Conservation (phyloP, 2,329 filamentous ascomycete species). For the Phoma sp. region DNA sequence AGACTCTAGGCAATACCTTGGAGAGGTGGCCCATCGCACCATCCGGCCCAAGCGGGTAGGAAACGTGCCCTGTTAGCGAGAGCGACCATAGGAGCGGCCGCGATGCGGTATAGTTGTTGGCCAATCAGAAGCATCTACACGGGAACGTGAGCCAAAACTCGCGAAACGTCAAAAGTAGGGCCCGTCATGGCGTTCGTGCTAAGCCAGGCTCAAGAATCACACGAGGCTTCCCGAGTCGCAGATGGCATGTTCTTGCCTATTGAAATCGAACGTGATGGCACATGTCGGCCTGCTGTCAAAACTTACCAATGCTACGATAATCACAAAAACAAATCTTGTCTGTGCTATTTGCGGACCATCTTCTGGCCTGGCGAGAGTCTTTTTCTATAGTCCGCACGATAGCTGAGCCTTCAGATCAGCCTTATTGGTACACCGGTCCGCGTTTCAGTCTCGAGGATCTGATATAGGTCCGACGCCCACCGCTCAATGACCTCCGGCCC, state of each 20-base stretch:
- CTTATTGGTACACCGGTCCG: background rate
- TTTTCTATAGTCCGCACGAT: background rate
- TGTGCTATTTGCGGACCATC: background rate
- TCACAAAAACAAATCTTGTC: background rate
- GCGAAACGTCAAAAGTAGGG: slow-evolving; percentile 19
- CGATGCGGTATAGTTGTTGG: background rate
- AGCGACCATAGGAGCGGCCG: slow-evolving; percentile 18
- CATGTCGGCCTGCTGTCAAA: slow-evolving; percentile 1
- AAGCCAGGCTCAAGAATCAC: slow-evolving; percentile 19
- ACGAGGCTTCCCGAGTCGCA: slow-evolving; percentile 8
- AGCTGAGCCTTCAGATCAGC: slow-evolving; percentile 3
- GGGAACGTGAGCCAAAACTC: slow-evolving; percentile 27
- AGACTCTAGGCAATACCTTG: slow-evolving; percentile 4
- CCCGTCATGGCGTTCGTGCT: slow-evolving; percentile 22
- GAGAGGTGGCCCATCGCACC: background rate
- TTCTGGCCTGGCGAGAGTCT: background rate
- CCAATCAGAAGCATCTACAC: slow-evolving; percentile 26
- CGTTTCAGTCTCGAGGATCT: slow-evolving; percentile 7
- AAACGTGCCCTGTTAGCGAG: slow-evolving; percentile 18
- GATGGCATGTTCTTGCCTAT: slow-evolving; percentile 18
- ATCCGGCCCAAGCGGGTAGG: slow-evolving; percentile 11
- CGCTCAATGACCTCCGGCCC: background rate
- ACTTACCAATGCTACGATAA: background rate
- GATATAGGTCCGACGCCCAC: background rate
- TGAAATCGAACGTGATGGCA: slow-evolving; percentile 19